A percentile compares a stretch with the other conserved stretches of the same genome.
Evolutionary conservation across 202 grass and related monocot species (phyloP).

Genomic region (Brachypodium distachyon): DNA sequence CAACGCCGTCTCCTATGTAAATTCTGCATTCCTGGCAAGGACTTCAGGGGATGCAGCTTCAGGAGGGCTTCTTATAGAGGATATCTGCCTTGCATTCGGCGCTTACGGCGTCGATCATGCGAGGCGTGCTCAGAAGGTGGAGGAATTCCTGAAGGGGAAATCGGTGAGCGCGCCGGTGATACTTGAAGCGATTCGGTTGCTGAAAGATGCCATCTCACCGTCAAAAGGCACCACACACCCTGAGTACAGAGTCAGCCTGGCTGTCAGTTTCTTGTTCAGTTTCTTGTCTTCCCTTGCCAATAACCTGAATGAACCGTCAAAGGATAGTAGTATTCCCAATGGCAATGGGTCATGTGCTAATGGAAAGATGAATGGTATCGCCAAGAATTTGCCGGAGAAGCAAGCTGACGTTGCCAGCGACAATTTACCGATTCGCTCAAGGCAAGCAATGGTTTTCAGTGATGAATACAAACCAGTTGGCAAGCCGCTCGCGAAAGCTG

Average conservation of each 20-base stretch:
- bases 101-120: conserved; percentile 55
- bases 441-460: conserved; percentile 51
- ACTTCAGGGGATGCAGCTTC: conserved; percentile 28
- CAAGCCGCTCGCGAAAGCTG: conserved; percentile 52
- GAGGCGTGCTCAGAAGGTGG: conserved; percentile 51
- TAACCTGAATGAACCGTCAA: neutral
- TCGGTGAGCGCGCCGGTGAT: conserved; percentile 28
- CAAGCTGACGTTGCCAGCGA: neutral
- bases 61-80: conserved; percentile 35
- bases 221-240: conserved; percentile 47
- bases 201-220: conserved; percentile 40
- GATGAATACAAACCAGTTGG: conserved; percentile 62
- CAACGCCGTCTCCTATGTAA: conserved; percentile 74
- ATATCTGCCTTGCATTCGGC: conserved; percentile 58
- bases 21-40: conserved; percentile 70
- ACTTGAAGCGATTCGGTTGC: conserved; percentile 58
- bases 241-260: conserved; percentile 54
- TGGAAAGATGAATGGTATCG: conserved; percentile 11
- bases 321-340: conserved; percentile 1
- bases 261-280: conserved; percentile 64
- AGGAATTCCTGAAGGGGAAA: conserved; percentile 68
- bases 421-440: conserved; percentile 40
- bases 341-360: neutral
- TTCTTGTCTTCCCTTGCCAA: conserved; percentile 53
- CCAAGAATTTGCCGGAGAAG: neutral